Conservation (phyloP, 2,329 filamentous ascomycete species). For the Fusarium haematococcum region DNA sequence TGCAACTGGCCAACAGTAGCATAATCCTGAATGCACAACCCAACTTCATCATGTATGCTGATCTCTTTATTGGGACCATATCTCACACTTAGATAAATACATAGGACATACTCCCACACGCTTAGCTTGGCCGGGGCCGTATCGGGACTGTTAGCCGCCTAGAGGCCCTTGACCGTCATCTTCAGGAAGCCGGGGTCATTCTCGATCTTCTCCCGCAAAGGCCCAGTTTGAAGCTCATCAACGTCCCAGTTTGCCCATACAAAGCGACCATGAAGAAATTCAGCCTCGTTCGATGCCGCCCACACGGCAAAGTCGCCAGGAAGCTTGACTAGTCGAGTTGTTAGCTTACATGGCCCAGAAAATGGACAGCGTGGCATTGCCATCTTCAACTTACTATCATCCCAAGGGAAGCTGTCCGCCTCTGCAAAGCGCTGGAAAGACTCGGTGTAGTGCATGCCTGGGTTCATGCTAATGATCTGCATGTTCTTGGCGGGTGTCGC, state of each 20-base stretch:
- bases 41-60: neutral
- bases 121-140: no score
- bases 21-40: neutral
- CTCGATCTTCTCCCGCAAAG: constrained; percentile 12
- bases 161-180: neutral
- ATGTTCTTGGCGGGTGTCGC: constrained; percentile 49
- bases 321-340: constrained; percentile 41
- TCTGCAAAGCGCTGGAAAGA: constrained; percentile 3
- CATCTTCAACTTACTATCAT: neutral
- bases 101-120: neutral
- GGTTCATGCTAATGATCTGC: constrained; percentile 54
- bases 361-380: no score
- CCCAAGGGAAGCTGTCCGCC: neutral
- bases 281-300: constrained; percentile 56
- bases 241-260: constrained; percentile 64
- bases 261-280: constrained; percentile 58
- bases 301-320: constrained; percentile 56
- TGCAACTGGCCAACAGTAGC: neutral
- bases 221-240: constrained; percentile 54
- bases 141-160: neutral
- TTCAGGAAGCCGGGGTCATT: neutral
- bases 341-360: neutral
- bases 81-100: neutral
- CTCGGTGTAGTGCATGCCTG: constrained; percentile 40
- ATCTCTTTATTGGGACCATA: neutral